Evolutionary conservation across 805 yeast genomes (phyloP).

Genomic region (Candida patagonica): DNA sequence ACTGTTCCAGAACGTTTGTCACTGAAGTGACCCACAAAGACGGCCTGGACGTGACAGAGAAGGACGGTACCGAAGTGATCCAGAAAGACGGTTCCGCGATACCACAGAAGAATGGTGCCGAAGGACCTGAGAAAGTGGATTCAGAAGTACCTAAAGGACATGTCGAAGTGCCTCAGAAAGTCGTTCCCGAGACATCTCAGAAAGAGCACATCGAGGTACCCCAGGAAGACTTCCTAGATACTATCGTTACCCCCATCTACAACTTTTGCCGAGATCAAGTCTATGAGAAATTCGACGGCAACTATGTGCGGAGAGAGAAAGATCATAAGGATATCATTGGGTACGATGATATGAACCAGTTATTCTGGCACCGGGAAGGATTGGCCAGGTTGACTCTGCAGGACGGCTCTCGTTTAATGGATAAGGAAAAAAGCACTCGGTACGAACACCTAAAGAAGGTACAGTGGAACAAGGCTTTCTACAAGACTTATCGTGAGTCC

Average conservation of each 20-base stretch:
- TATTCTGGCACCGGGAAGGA: conserved; percentile 75
- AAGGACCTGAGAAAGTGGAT: conserved; percentile 1
- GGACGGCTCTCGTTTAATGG: conserved; percentile 42
- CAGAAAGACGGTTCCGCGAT: no score
- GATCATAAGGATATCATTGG: conserved; percentile 70
- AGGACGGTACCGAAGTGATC: conserved; percentile 4
- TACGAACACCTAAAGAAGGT: conserved; percentile 45
- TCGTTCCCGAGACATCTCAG: background rate
- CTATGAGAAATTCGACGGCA: conserved; percentile 37
- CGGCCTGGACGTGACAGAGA: no score
- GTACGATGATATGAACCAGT: conserved; percentile 82
- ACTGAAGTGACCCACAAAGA: background rate
- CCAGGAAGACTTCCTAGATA: conserved; percentile 40
- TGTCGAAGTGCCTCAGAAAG: background rate
- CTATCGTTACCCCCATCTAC: conserved; percentile 67
- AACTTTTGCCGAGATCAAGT: conserved; percentile 47
- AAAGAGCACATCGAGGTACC: conserved; percentile 14
- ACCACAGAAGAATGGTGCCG: conserved; percentile 23
- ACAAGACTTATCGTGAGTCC: conserved; percentile 75
- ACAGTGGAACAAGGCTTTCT: conserved; percentile 58
- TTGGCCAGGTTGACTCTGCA: conserved; percentile 45
- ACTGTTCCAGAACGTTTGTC: conserved; percentile 30
- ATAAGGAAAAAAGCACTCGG: conserved; percentile 45
- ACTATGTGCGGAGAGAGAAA: conserved; percentile 39
- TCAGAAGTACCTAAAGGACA: background rate